Evolutionary conservation across 2,329 filamentous ascomycete species (phyloP), one percentile per base, ranked within the genome.

Genomic region (Colletotrichum caudatum): DNA sequence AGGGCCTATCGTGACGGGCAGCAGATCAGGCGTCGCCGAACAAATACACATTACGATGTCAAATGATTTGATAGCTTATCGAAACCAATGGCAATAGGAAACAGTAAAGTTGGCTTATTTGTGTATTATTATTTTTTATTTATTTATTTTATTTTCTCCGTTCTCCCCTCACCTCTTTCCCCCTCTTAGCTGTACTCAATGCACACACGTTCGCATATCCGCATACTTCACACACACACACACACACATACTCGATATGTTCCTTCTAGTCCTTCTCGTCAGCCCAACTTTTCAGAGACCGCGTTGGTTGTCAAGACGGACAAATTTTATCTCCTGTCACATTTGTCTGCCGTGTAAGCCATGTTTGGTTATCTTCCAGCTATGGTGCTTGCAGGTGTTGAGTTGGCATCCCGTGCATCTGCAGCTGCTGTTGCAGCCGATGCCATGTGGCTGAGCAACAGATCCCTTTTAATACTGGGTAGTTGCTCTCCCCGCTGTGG

Each of bases 361-460:
- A 7, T 54, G 57, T 33, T 20, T 37, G 35, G 23, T 54, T 71
- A 73, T n/a, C 69, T 63, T 12, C 71, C 71, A 51, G 64, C 16
- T 35, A 67, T 41, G 18, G 53, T 67, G n/a, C 63, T 57, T 8
- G 71, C 53, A 37, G 64, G 64, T 18, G 59, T 62, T 20, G 39
- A 39, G 44, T 48, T 68, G 20, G 59, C 67, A 41, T 73, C 73
- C 29, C 73, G 60, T 26, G 73, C 73, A 57, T 79, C 78, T 6
- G 78, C 77, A 39, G 75, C 77, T 12, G 78, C 78, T 18, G 78
- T 77, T 23, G 80, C 79, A 6, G 76, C 78, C 7, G 80, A 81
- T 14, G 81, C 80, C 60, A 82, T 78, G 59, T 81, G 80, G 57
- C 80, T 81, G 56, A 81, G 77, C 37, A 78, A 75, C 18, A 78